Percentiles rank a stretch among this genome's conserved stretches.
Evolutionary conservation across 2,329 filamentous ascomycete genomes (phyloP).

Genomic region (Monosporascus ibericus): DNA sequence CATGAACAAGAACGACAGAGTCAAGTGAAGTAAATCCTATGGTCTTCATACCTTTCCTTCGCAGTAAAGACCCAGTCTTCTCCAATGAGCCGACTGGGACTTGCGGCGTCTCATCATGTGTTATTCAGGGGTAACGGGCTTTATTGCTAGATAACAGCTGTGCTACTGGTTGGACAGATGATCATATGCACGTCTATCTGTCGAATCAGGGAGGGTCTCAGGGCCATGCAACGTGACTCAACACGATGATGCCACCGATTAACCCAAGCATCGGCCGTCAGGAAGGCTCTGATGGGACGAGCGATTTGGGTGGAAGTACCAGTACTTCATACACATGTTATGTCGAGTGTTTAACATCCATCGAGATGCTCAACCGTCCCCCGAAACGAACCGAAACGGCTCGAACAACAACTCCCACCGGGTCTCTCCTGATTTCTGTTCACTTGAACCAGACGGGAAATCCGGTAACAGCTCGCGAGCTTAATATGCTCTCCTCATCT

Average conservation of each 20-base stretch:
- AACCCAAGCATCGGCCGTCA: not conserved
- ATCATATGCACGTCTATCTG: not conserved
- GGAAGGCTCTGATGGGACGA: not conserved
- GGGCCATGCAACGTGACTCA: not conserved
- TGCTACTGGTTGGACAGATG: constrained; percentile 8
- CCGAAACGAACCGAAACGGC: constrained; percentile 5
- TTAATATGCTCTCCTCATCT: constrained; percentile 6
- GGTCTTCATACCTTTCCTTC: too few species aligned
- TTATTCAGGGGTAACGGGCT: constrained; percentile 8
- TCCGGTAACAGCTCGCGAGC: constrained; percentile 7
- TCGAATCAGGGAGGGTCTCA: not conserved
- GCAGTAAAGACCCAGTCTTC: too few species aligned
- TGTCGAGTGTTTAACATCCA: not conserved
- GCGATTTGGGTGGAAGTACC: not conserved
- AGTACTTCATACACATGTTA: not conserved
- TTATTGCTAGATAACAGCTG: constrained; percentile 18
- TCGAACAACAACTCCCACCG: constrained; percentile 4
- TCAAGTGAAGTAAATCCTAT: too few species aligned
- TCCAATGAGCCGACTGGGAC: too few species aligned
- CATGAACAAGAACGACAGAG: too few species aligned
- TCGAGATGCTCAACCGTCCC: not conserved
- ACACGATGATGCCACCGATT: not conserved
- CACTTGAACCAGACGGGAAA: constrained; percentile 24
- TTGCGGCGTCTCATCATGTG: not conserved
- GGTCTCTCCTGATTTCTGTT: constrained; percentile 14